Evolutionary conservation across 768 basidiomycete genomes (phyloP), one percentile per base, ranked within the genome.

Genomic region (Paxillus involutus): DNA sequence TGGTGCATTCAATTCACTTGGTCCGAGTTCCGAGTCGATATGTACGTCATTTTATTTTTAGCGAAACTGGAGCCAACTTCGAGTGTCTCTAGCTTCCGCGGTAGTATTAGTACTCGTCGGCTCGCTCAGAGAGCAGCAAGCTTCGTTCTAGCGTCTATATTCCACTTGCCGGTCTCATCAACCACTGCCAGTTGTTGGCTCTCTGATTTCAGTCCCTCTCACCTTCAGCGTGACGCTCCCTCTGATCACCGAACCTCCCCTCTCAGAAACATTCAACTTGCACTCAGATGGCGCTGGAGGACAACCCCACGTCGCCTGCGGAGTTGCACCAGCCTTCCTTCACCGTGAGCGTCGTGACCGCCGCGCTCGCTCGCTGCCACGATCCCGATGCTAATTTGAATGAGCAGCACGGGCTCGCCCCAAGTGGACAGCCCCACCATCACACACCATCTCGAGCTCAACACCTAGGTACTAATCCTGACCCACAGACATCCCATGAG

Each of bases 211-310:
- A 6, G 26, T 26, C 26, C 26, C 26, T 26, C 4, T 26, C 26
- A 26, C 26, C 26, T 26, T 26, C 26, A 26, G 5, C 26, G 26
- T 26, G 26, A 26, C 21, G 21, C 21, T 21, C 21, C 21, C 21
- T 2, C 26, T 6, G 26, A 26, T 4, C 35, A 36, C 10, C 19
- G 39, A 30, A 13, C 39, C 16, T 52, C 54, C 37, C 10, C 39
- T 19, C 7, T 44, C 43, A n/a, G 13, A 30, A 45, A 19, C 48
- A 14, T 12, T 16, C 6, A 3, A 37, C 21, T 21, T 21, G 11
- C 8, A 37, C n/a, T 35, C 44, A 24, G n/a, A 68, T 70, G 61
- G 7, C 57, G 26, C 12, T 45, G 11, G n/a, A 45, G 16, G 51
- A 50, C 33, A 32, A 13, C 21, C 32, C 40, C 17, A 53, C 44